phyloP scores from a whole-genome alignment of 441 rosid genomes.

The Sinapis alba region DNA sequence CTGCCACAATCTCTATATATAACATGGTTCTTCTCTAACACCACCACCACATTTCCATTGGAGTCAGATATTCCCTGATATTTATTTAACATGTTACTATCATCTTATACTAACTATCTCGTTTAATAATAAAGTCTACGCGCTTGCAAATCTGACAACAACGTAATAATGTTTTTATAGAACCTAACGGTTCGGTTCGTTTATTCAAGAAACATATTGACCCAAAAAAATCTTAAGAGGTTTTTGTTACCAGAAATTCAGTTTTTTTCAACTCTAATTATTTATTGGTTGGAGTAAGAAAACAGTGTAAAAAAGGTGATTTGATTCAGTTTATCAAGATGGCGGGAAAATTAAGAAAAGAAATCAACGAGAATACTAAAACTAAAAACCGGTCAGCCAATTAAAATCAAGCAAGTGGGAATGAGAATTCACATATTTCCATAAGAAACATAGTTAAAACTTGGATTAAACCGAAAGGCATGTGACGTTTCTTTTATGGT shows the following conservation, averaged over 20 bases:
- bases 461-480: conserved; percentile 40
- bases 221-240: background rate
- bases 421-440: conserved; percentile 8
- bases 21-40: conserved; percentile 21
- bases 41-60: background rate
- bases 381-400: conserved; percentile 6
- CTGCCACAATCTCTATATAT: background rate
- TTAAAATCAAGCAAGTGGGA: conserved; percentile 11
- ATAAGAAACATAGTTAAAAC: conserved; percentile 34
- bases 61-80: background rate
- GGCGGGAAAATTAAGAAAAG: conserved; percentile 30
- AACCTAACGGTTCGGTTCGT: background rate
- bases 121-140: conserved; percentile 7
- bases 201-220: background rate
- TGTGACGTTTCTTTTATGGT: conserved; percentile 5
- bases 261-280: background rate
- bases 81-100: background rate
- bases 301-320: background rate
- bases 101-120: background rate
- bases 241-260: background rate
- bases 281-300: conserved; percentile 2
- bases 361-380: background rate
- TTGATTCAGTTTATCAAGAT: conserved; percentile 34
- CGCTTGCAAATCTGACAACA: background rate
- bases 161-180: background rate